phyloP scores from a whole-genome alignment of 805 yeast genomes.

The Metschnikowia similis region DNA sequence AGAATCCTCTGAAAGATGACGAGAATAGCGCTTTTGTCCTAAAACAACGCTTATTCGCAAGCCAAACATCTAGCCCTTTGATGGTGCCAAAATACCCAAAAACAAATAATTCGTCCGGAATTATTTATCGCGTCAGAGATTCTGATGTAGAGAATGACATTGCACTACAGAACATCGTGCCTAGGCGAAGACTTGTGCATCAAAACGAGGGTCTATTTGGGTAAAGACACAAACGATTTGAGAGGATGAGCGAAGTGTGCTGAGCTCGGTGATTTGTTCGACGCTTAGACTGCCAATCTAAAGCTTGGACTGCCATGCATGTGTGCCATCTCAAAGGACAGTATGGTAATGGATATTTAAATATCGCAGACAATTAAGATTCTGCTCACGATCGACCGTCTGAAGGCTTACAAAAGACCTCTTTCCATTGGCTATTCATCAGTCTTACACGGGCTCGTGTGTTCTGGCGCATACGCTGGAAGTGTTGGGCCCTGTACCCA shows the following conservation, averaged over 20 bases:
- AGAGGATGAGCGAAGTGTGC: neutral
- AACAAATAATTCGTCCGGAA: constrained; percentile 7
- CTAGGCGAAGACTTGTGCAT: constrained; percentile 4
- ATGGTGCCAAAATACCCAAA: constrained; percentile 21
- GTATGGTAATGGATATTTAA: too few species aligned
- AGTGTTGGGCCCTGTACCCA: too few species aligned
- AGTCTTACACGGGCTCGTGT: too few species aligned
- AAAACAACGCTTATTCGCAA: constrained; percentile 22
- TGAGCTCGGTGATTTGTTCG: neutral
- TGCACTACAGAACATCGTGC: constrained; percentile 7
- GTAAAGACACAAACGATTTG: neutral
- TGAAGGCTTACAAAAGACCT: too few species aligned
- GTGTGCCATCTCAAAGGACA: too few species aligned
- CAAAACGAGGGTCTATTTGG: neutral
- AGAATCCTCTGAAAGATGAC: constrained; percentile 8
- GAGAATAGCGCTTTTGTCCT: constrained; percentile 18
- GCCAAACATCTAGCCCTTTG: constrained; percentile 8
- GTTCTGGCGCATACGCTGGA: too few species aligned
- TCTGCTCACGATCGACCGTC: too few species aligned
- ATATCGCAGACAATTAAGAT: too few species aligned
- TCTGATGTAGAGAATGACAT: constrained; percentile 5
- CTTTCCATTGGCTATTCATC: too few species aligned
- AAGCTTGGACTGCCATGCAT: too few species aligned
- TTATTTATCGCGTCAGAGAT: neutral
- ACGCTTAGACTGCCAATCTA: too few species aligned